These are phyloP conservation scores for Begonia peltatifolia DNA, from an alignment of 306 rosid genomes.

Conservation along the genomic window DNA sequence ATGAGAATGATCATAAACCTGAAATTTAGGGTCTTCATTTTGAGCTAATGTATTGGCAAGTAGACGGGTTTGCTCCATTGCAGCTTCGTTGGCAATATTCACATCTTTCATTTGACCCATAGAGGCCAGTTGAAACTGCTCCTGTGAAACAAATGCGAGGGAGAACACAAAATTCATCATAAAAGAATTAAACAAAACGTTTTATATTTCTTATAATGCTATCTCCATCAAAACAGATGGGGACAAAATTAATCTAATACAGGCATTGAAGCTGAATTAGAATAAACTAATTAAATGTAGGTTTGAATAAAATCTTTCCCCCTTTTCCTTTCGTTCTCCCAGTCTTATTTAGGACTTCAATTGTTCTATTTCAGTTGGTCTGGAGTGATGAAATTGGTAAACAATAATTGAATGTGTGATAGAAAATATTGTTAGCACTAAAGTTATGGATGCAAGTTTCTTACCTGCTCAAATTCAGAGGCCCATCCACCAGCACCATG, in stretches of 20 bases:
- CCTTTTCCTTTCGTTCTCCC: not conserved
- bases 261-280: too few relatives aligned
- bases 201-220: too few relatives aligned
- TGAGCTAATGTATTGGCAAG: conserved; percentile 92
- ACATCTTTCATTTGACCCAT: conserved; percentile 51
- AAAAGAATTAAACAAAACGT: too few relatives aligned
- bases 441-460: not conserved
- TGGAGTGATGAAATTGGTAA: too few relatives aligned
- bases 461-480: conserved; percentile 89
- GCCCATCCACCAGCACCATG: conserved; percentile 85
- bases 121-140: conserved; percentile 70
- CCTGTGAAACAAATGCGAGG: conserved; percentile 2
- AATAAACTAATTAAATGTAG: too few relatives aligned
- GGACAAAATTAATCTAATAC: too few relatives aligned
- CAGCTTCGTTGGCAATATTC: conserved; percentile 56
- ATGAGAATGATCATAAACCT: conserved; percentile 35
- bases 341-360: not conserved
- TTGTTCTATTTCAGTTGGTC: too few relatives aligned
- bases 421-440: too few relatives aligned
- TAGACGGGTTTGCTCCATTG: conserved; percentile 90
- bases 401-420: too few relatives aligned
- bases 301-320: not conserved
- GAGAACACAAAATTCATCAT: too few relatives aligned
- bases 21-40: conserved; percentile 89
- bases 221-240: too few relatives aligned